These are phyloP conservation scores for Kazachstania martiniae DNA, from an alignment of 805 yeast species.

Conservation along the genomic window DNA sequence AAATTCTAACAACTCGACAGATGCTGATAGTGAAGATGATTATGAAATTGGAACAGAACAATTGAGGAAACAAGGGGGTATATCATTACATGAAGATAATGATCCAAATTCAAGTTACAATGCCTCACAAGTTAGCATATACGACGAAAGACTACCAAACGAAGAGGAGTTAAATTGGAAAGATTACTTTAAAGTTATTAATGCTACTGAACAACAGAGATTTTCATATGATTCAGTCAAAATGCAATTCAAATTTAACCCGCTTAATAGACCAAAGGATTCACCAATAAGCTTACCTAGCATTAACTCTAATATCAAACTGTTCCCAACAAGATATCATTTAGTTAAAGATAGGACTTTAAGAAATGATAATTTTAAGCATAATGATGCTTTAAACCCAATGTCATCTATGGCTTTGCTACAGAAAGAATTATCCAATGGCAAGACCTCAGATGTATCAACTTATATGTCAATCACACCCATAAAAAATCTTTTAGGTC, in stretches of 20 bases:
- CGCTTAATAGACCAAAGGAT: conserved; percentile 8
- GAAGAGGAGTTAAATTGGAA: conserved; percentile 44
- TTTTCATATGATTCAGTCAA: conserved; percentile 51
- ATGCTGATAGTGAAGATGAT: not conserved
- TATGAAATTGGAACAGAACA: not conserved
- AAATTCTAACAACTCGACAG: too few relatives aligned
- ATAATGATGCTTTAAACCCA: conserved; percentile 25
- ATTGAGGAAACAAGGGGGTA: too few relatives aligned
- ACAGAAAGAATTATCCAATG: conserved; percentile 11
- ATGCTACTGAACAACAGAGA: conserved; percentile 53
- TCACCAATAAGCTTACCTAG: conserved; percentile 16
- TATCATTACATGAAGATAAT: too few relatives aligned
- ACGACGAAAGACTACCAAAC: not conserved
- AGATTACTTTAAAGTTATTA: conserved; percentile 58
- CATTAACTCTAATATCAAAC: conserved; percentile 27
- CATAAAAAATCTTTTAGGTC: conserved; percentile 76
- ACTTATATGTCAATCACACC: conserved; percentile 41
- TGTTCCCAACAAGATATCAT: conserved; percentile 46
- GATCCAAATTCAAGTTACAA: too few relatives aligned
- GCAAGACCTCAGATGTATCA: conserved; percentile 4
- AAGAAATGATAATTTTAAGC: conserved; percentile 66
- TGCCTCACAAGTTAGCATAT: not conserved
- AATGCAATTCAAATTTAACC: conserved; percentile 44
- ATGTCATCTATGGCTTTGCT: conserved; percentile 23
- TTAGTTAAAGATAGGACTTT: conserved; percentile 59